Evolutionary conservation across 163 green algal species (phyloP).

Genomic region (Coccomyxa subellipsoidea): DNA sequence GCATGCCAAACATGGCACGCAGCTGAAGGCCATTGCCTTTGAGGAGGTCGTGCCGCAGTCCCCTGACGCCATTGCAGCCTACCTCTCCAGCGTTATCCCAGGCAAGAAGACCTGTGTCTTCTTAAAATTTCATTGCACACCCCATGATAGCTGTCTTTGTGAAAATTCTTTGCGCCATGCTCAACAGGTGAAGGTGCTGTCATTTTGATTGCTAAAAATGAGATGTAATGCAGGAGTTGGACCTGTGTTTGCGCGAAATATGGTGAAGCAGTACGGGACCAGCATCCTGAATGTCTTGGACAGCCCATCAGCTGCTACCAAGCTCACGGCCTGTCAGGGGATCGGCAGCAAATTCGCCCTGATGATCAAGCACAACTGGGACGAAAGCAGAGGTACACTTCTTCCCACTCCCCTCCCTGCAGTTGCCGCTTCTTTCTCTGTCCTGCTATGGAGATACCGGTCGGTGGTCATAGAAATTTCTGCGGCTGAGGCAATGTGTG

Average conservation of each 20-base stretch:
- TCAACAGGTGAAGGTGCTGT: no score
- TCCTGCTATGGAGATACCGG: not conserved
- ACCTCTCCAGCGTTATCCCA: constrained; percentile 33
- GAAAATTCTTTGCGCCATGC: no score
- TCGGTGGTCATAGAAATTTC: not conserved
- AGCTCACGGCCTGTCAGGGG: constrained; percentile 24
- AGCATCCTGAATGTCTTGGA: constrained; percentile 31
- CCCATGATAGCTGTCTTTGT: no score
- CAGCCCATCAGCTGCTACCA: constrained; percentile 10
- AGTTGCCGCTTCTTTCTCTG: not conserved
- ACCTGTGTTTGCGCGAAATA: constrained; percentile 21
- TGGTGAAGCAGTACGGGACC: constrained; percentile 28
- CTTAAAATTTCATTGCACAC: no score
- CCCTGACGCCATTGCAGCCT: constrained; percentile 26
- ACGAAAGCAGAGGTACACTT: constrained; percentile 23
- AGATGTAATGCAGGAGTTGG: constrained; percentile 46
- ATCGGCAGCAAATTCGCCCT: constrained; percentile 33
- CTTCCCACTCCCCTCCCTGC: not conserved
- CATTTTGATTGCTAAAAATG: no score
- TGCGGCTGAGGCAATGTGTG: not conserved
- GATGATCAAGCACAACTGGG: constrained; percentile 48
- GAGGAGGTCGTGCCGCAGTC: constrained; percentile 17
- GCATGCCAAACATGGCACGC: constrained; percentile 39
- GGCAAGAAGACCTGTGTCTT: not conserved
- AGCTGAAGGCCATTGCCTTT: constrained; percentile 24